Conservation (phyloP, 495 filamentous ascomycete species). For the Penicillium cosmopolitanum region DNA sequence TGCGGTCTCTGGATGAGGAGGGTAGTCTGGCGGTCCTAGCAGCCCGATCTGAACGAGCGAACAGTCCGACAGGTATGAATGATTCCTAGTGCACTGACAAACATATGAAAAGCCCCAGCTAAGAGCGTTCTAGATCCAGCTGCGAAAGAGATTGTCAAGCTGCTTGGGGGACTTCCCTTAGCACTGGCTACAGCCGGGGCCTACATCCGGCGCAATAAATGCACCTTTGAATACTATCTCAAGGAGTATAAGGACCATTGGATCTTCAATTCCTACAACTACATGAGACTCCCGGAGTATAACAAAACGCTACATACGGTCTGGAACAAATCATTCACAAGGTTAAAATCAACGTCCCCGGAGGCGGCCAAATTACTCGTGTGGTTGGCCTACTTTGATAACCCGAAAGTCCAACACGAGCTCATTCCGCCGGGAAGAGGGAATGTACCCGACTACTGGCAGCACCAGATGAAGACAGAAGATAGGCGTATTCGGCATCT, state of each 20-base stretch:
- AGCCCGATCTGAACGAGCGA: conserved; percentile 8
- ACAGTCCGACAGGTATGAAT: not conserved
- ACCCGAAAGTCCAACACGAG: conserved; percentile 12
- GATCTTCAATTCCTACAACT: conserved; percentile 10
- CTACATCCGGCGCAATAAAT: conserved; percentile 10
- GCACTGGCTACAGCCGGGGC: conserved; percentile 16
- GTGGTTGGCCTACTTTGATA: conserved; percentile 18
- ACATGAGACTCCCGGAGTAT: conserved; percentile 8
- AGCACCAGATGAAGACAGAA: conserved; percentile 7
- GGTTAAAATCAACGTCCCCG: conserved; percentile 7
- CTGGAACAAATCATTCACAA: conserved; percentile 14
- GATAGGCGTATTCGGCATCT: conserved; percentile 5
- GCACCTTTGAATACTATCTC: conserved; percentile 11
- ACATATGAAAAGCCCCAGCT: not conserved
- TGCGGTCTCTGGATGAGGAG: conserved; percentile 10
- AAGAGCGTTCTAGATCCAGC: conserved; percentile 4
- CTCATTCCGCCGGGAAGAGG: conserved; percentile 4
- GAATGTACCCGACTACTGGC: conserved; percentile 11
- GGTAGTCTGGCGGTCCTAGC: conserved; percentile 10
- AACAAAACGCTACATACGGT: conserved; percentile 12
- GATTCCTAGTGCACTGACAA: not conserved
- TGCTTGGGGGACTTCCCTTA: conserved; percentile 13
- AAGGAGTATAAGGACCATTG: conserved; percentile 11
- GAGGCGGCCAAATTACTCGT: conserved; percentile 16
- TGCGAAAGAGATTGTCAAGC: conserved; percentile 8